Base-by-base conservation (phyloP, 31 red algal genomes). In the Endocladia muricata region DNA sequence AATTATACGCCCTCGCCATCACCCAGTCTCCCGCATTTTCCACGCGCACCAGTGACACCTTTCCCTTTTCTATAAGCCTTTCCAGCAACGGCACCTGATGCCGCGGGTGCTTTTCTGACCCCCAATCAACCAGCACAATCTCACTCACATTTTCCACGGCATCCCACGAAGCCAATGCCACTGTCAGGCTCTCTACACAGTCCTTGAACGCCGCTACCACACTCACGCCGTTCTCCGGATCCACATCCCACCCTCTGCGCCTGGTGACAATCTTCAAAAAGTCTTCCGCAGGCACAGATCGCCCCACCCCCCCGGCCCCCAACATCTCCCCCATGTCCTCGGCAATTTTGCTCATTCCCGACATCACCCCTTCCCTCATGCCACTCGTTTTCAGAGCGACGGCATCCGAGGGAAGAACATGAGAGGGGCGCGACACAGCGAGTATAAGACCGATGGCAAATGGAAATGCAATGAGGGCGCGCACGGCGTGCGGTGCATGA, bases 1-100 rank as follows among this genome's bases (percentile, higher is more conserved):
- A 48, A 64, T 91, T 91, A 38, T 91, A 91, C n/a, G 88, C 88
- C 17, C 77, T 38, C 28, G 83, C 39, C 34, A 91, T 47, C 28
- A 61, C 64, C 88, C 88, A 91, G 3, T 84, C n/a, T 15, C 22
- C 32, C 57, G 63, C 38, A n/a, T 34, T 19, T 3, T 31, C 32
- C 13, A 81, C 63, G 35, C 19, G 63, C 19, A 81, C 32, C 30
- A 81, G 40, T 30, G 71, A 56, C 26, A 75, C 15, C 21, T 70
- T 68, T 61, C 77, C 77, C 25, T 61, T 31, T 2, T 26, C 32
- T 22, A 70, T 15, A 38, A 81, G 28, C 1, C 33, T 38, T 48
- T 67, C 52, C 19, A 81, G 11, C 4, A 36, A 31, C 6, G 77
- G 61, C 29, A 81, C 29, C 39, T 52, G 33, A 11, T 60, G 23